Evolutionary conservation across 2,329 filamentous ascomycete genomes (phyloP).

Genomic region (Lecanosticta acicola): DNA sequence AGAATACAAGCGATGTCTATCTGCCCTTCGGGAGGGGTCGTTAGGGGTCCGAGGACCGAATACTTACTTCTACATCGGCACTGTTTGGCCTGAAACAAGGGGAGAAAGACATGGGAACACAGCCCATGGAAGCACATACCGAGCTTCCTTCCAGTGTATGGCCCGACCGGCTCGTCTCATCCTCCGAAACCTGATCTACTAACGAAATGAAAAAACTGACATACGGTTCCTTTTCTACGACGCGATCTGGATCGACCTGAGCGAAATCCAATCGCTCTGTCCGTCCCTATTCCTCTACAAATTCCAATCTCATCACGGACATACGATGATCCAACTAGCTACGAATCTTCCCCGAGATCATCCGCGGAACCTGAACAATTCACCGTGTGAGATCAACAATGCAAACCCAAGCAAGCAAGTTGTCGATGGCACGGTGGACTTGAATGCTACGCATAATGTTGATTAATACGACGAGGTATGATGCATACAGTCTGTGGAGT

Average conservation of each 20-base stretch:
- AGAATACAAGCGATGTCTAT: conserved; percentile 54
- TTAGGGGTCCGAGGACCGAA: conserved; percentile 52
- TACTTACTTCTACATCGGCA: conserved; percentile 36
- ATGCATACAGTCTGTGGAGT: conserved; percentile 27
- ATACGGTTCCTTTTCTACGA: conserved; percentile 16
- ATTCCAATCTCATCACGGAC: conserved; percentile 12
- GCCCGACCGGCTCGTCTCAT: conserved; percentile 20
- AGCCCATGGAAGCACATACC: background rate
- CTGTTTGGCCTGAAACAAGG: conserved; percentile 17
- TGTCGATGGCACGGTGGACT: conserved; percentile 18
- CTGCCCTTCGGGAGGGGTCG: conserved; percentile 47
- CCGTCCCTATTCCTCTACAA: conserved; percentile 19
- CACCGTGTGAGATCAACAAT: conserved; percentile 21
- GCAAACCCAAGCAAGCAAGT: conserved; percentile 21
- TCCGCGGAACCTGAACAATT: conserved; percentile 18
- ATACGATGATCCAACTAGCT: conserved; percentile 8
- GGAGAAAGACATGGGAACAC: background rate
- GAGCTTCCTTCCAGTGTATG: conserved; percentile 13
- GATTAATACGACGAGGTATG: conserved; percentile 25
- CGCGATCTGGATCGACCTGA: conserved; percentile 27
- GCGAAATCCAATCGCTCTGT: conserved; percentile 22
- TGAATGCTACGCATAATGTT: conserved; percentile 25
- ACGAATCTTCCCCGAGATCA: conserved; percentile 17
- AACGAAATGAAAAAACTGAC: conserved; percentile 17
- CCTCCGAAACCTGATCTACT: conserved; percentile 22